These are phyloP conservation scores for Sclerotinia subarctica DNA, from an alignment of 2,329 filamentous ascomycete genomes.

Conservation along the genomic window DNA sequence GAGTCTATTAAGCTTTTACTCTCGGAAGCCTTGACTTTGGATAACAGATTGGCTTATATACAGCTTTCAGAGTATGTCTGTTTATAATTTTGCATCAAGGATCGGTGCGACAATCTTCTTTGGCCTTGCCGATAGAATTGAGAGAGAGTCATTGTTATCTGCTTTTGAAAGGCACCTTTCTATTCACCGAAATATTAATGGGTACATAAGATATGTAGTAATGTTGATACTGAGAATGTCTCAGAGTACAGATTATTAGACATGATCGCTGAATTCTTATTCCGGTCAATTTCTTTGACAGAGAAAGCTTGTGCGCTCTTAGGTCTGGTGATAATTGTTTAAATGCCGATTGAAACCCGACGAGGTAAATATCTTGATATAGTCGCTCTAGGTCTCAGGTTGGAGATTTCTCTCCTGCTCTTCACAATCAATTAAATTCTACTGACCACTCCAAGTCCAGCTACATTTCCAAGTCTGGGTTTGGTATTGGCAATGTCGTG, in stretches of 20 bases:
- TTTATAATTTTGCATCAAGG: constrained; percentile 45
- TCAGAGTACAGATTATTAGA: background rate
- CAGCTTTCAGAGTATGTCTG: background rate
- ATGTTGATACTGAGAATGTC: constrained; percentile 16
- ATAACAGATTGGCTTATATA: too few relatives aligned
- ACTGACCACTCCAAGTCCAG: background rate
- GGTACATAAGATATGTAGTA: background rate
- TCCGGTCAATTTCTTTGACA: background rate
- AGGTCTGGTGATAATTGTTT: background rate
- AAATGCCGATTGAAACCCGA: background rate
- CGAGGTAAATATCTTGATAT: background rate
- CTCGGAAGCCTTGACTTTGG: too few relatives aligned
- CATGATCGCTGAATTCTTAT: background rate
- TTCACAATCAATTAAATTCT: background rate
- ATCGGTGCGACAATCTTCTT: constrained; percentile 52
- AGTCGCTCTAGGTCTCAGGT: background rate
- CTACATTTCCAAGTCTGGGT: background rate
- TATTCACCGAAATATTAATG: background rate
- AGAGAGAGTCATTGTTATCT: constrained; percentile 38
- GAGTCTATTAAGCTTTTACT: too few relatives aligned
- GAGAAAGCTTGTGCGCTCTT: background rate
- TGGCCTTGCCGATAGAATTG: constrained; percentile 50
- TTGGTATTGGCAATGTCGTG: background rate
- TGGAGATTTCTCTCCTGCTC: background rate
- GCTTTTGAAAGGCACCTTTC: background rate